phyloP scores from a whole-genome alignment of 108 stramenopile genomes.

The Bacterosira constricta region DNA sequence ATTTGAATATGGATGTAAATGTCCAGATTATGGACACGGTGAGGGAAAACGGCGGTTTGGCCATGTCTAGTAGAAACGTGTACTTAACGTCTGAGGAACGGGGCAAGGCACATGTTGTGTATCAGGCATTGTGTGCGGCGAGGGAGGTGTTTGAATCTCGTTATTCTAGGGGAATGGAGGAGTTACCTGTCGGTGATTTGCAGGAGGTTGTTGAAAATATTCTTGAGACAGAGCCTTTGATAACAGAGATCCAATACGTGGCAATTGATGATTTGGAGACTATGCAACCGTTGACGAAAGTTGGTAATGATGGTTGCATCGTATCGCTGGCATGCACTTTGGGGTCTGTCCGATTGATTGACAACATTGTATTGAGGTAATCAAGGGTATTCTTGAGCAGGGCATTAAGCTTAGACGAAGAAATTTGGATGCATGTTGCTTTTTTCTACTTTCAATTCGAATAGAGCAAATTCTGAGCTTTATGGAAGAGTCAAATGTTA shows the following conservation, averaged over 20 bases:
- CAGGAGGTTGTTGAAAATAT: slow-evolving; percentile 48
- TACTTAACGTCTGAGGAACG: slow-evolving; percentile 87
- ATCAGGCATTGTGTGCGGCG: slow-evolving; percentile 73
- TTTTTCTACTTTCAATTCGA: too few relatives aligned
- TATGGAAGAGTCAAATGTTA: too few relatives aligned
- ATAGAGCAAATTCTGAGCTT: too few relatives aligned
- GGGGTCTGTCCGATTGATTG: slow-evolving; percentile 87
- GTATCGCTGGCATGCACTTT: slow-evolving; percentile 82
- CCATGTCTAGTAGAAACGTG: slow-evolving; percentile 96
- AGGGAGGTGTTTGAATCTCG: slow-evolving; percentile 48
- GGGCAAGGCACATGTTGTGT: slow-evolving; percentile 78
- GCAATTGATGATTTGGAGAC: slow-evolving; percentile 77
- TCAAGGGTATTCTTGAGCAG: too few relatives aligned
- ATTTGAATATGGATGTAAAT: slow-evolving; percentile 84
- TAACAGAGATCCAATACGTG: slow-evolving; percentile 82
- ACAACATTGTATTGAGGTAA: slow-evolving; percentile 78
- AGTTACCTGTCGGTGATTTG: slow-evolving; percentile 39
- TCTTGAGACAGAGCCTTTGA: slow-evolving; percentile 72
- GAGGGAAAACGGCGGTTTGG: slow-evolving; percentile 93
- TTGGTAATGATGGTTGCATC: slow-evolving; percentile 61
- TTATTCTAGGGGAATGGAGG: slow-evolving; percentile 40
- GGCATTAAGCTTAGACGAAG: too few relatives aligned
- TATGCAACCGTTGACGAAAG: slow-evolving; percentile 70
- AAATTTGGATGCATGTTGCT: too few relatives aligned
- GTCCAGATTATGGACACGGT: slow-evolving; percentile 80